phyloP scores from a whole-genome alignment of 2,329 filamentous ascomycete genomes.

The Epichloe sylvatica region DNA sequence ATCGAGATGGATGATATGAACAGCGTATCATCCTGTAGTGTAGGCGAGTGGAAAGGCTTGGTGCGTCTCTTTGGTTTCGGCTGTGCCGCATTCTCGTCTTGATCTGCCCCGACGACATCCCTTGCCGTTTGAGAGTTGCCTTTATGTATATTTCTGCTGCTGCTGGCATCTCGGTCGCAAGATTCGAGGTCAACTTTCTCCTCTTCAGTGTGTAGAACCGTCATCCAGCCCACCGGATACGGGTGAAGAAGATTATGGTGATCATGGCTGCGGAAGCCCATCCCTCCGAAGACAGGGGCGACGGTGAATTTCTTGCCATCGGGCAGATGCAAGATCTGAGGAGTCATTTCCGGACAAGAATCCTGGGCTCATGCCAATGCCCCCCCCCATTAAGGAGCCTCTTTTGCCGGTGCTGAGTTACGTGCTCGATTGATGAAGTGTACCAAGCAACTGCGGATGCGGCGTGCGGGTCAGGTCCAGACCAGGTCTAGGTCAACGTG shows the following conservation, averaged over 20 bases:
- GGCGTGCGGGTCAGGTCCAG: no score
- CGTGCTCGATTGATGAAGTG: no score
- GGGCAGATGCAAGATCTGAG: slow-evolving; percentile 53
- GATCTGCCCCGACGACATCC: slow-evolving; percentile 1
- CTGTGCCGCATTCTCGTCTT: slow-evolving; percentile 12
- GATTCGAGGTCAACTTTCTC: slow-evolving; percentile 8
- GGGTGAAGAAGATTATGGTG: slow-evolving; percentile 52
- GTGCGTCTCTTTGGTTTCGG: slow-evolving; percentile 15
- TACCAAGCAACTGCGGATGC: no score
- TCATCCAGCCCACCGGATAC: slow-evolving; percentile 80
- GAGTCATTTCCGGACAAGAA: slow-evolving; percentile 16
- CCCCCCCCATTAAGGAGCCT: neutral
- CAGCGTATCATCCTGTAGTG: slow-evolving; percentile 62
- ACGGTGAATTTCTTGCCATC: slow-evolving; percentile 78
- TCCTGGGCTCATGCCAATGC: no score
- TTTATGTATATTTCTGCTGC: neutral
- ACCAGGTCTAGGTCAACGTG: no score
- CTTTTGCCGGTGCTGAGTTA: neutral
- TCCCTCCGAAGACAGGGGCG: slow-evolving; percentile 76
- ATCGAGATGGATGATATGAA: slow-evolving; percentile 89
- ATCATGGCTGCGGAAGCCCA: slow-evolving; percentile 77
- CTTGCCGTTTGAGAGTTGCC: neutral
- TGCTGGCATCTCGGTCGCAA: neutral
- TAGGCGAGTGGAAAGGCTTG: slow-evolving; percentile 51
- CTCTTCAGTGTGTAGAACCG: slow-evolving; percentile 63